Base-by-base conservation (phyloP, 2,329 filamentous ascomycete genomes). In the Stachybotrys chlorohalonatus region DNA sequence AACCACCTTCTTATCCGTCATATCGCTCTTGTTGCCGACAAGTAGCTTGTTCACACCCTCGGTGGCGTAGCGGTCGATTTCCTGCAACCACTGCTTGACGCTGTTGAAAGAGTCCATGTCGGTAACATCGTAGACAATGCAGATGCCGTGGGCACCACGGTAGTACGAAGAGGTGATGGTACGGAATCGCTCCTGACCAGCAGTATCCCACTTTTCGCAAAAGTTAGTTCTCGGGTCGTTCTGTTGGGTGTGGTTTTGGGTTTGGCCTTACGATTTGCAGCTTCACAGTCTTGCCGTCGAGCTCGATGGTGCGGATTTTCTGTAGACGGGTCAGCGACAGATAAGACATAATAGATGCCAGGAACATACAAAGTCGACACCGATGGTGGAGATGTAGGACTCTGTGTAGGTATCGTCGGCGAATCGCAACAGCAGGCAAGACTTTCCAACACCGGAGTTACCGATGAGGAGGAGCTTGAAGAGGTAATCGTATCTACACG, bases 21-120 rank as follows among this genome's bases (percentile, higher is more conserved):
- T 97, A 89, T 99, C 94, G 77, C 91, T 96, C 88, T 99, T 99
- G 88, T 99, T 99, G 70, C 94, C 94, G 59, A 99, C 93, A 59
- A 99, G 86, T 63, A 99, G 83, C 84, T 99, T 99, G 85, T 99
- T 99, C 70, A 99, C 94, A 62, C 94, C 94, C 78, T 99, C 94
- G 64, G 94, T 99, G 66, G 94, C 94, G 70, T 99, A 97, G 73
- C 94, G 87, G 80, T 99, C 94, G 67, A 99, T 99, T 80, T 99
- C 94, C 76, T 99, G 94, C 59, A 99, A 85, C 94, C 94, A 99
- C 82, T 99, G 94, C 89, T 99, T 97, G 68, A 99, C 94, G 80
- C 97, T 99, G 86, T 99, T 97, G 90, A 99, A 99, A 32, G 90
- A 96, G 75, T 97, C 94, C 93, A 97, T 96, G 74, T 99, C 94